These are phyloP conservation scores for Telfairia occidentalis DNA, from an alignment of 331 rosid genomes.

Conservation along the genomic window DNA sequence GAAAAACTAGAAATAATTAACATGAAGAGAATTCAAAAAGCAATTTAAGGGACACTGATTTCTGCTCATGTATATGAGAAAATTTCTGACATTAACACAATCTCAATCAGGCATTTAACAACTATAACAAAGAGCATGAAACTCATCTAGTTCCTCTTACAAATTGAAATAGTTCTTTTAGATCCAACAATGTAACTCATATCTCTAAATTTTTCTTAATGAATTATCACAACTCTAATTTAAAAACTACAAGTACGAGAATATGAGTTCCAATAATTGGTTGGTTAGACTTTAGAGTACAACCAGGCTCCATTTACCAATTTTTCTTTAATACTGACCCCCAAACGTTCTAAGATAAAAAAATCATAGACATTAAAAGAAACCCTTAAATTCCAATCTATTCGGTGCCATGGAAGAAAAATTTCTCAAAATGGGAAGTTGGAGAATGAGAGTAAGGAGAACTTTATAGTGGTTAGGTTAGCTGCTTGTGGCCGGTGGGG, in stretches of 20 bases:
- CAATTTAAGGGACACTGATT: not conserved
- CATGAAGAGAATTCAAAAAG: not conserved
- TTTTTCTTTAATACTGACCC: no score
- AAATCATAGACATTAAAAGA: no score
- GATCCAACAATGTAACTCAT: not conserved
- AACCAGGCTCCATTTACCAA: no score
- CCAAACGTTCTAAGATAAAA: no score
- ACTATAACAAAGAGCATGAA: not conserved
- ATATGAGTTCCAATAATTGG: no score
- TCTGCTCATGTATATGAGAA: slow-evolving; percentile 77
- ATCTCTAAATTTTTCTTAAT: not conserved
- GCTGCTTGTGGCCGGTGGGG: no score
- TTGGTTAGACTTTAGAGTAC: no score
- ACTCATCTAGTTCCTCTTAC: not conserved
- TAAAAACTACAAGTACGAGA: not conserved
- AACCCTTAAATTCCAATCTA: no score
- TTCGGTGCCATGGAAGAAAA: no score
- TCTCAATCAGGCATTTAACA: not conserved
- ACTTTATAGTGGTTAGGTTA: no score
- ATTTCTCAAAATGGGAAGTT: no score
- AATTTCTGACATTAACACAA: slow-evolving; percentile 45
- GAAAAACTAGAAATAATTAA: not conserved
- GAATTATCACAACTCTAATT: not conserved
- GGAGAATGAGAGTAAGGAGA: no score
- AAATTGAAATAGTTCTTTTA: not conserved